Percentiles rank a stretch among this genome's conserved stretches.
Conservation (phyloP, 2,329 filamentous ascomycete genomes). For the Westerdykella aurantiaca region DNA sequence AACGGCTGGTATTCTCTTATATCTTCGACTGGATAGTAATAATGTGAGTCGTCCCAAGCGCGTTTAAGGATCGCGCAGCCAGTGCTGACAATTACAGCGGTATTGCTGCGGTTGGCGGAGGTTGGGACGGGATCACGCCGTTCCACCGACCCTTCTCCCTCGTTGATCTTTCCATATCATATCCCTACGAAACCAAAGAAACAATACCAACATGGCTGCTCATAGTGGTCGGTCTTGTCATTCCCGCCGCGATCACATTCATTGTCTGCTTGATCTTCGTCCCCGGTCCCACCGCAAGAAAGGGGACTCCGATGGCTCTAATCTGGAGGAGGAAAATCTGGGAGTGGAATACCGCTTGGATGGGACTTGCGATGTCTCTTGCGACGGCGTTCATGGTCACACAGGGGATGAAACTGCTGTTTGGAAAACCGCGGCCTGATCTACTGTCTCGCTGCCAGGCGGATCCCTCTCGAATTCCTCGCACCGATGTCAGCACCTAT, state of each 20-base stretch:
- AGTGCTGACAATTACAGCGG: slow-evolving; percentile 35
- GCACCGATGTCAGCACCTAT: slow-evolving; percentile 55
- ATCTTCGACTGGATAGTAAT: slow-evolving; percentile 69
- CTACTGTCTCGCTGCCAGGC: slow-evolving; percentile 67
- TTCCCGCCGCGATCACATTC: slow-evolving; percentile 63
- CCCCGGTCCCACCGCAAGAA: slow-evolving; percentile 63
- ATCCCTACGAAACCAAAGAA: slow-evolving; percentile 64
- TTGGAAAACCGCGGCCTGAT: slow-evolving; percentile 61
- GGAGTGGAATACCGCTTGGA: slow-evolving; percentile 82
- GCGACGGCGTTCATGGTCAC: slow-evolving; percentile 73
- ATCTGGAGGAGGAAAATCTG: slow-evolving; percentile 80
- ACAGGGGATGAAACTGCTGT: slow-evolving; percentile 73
- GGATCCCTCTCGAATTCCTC: slow-evolving; percentile 57
- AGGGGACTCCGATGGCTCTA: slow-evolving; percentile 56
- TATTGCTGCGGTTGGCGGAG: slow-evolving; percentile 54
- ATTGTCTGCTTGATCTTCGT: slow-evolving; percentile 63
- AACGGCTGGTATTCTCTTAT: slow-evolving; percentile 59
- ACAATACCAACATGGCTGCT: slow-evolving; percentile 65
- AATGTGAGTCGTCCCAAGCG: slow-evolving; percentile 42
- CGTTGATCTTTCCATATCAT: slow-evolving; percentile 71
- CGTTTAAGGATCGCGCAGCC: background rate
- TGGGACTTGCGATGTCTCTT: slow-evolving; percentile 70
- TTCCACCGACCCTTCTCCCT: slow-evolving; percentile 67
- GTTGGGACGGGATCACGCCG: slow-evolving; percentile 55
- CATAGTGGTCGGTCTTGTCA: slow-evolving; percentile 55